A percentile compares a stretch with the other conserved stretches of the same genome.
phyloP scores from a whole-genome alignment of 2,329 filamentous ascomycete genomes.

The Lachnellula cervina region DNA sequence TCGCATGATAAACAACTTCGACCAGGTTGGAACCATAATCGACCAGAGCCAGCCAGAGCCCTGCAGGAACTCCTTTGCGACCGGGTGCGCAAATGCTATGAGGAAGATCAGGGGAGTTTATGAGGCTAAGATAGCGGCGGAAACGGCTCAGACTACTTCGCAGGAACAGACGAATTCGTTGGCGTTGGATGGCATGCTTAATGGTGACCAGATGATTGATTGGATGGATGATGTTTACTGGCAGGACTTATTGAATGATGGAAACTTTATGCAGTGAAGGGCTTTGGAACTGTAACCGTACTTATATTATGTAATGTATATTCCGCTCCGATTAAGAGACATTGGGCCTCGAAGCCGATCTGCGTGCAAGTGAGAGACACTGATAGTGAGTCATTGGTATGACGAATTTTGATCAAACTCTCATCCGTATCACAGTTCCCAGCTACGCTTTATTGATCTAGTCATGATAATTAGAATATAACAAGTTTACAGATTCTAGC shows the following conservation, averaged over 20 bases:
- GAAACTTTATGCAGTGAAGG: background rate
- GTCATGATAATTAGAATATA: too few relatives aligned
- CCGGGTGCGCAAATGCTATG: constrained; percentile 8
- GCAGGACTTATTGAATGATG: constrained; percentile 9
- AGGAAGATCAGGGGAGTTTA: constrained; percentile 2
- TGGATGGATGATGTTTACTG: constrained; percentile 14
- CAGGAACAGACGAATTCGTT: background rate
- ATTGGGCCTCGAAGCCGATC: background rate
- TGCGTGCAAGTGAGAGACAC: background rate
- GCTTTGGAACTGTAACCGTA: background rate
- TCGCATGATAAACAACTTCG: constrained; percentile 11
- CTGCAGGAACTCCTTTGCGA: constrained; percentile 11
- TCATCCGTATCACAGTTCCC: too few relatives aligned
- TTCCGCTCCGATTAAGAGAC: background rate
- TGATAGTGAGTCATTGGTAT: background rate
- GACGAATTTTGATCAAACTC: too few relatives aligned
- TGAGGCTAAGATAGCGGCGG: constrained; percentile 3
- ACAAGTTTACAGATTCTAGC: too few relatives aligned
- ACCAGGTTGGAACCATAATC: constrained; percentile 10
- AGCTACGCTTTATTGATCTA: too few relatives aligned
- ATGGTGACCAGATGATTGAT: constrained; percentile 3
- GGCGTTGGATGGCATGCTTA: background rate
- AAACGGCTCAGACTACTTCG: background rate
- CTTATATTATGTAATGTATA: background rate
- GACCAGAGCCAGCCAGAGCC: constrained; percentile 11